Conservation (phyloP, 2,329 filamentous ascomycete species). For the Neonectria sp. region DNA sequence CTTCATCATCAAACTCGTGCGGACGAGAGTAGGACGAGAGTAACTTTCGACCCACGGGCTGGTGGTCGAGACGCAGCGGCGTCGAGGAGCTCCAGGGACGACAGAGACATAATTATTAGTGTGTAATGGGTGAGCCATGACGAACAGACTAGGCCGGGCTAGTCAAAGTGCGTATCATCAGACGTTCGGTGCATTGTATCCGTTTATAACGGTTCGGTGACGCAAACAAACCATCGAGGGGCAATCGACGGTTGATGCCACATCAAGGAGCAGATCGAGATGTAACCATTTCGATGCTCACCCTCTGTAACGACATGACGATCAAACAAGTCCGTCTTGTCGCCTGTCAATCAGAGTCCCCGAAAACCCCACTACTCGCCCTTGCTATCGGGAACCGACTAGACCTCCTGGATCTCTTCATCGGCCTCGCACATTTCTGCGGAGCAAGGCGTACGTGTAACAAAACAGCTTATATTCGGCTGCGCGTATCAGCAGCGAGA, state of each 20-base stretch:
- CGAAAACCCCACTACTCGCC: constrained; percentile 26
- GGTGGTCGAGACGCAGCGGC: constrained; percentile 33
- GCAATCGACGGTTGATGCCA: background rate
- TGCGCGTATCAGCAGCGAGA: background rate
- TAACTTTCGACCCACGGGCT: constrained; percentile 11
- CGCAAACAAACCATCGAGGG: constrained; percentile 16
- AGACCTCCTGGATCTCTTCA: constrained; percentile 1
- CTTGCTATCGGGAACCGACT: constrained; percentile 34
- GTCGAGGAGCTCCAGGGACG: background rate
- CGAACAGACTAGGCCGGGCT: constrained; percentile 2
- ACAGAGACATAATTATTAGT: constrained; percentile 11
- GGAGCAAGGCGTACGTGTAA: background rate
- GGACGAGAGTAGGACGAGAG: background rate
- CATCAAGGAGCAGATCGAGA: constrained; percentile 25
- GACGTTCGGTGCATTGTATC: constrained; percentile 12
- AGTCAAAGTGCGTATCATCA: constrained; percentile 6
- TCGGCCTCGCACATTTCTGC: background rate
- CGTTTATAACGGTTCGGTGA: constrained; percentile 44
- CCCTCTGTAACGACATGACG: constrained; percentile 29
- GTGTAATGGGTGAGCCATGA: background rate
- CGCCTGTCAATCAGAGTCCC: constrained; percentile 35
- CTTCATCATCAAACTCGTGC: background rate
- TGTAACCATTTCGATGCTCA: constrained; percentile 28
- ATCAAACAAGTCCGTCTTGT: constrained; percentile 41
- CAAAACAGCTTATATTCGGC: background rate